Base-by-base conservation (phyloP, 2,329 filamentous ascomycete species). In the Lasiodiplodia gonubiensis region DNA sequence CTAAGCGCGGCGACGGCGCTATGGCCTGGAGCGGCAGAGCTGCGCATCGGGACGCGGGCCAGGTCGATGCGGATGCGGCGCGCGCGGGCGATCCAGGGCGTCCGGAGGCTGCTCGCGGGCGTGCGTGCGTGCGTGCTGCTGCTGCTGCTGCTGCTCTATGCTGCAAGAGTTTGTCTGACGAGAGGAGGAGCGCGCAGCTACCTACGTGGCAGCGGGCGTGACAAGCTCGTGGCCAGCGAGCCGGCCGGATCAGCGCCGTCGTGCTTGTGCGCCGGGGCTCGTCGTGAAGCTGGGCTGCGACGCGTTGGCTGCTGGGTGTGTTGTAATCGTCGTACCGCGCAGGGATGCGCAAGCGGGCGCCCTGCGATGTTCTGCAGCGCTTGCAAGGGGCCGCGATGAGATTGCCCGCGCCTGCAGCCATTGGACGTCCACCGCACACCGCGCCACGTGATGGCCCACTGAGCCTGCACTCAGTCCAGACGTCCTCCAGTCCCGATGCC, bases 1-100 rank as follows among this genome's bases (percentile, higher is more conserved):
- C 60, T 64, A 64, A 59, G 55, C 55, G 60, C 60, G 46, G 60
- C 60, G 42, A 35, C 48, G 48, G 61, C 61, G 61, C 61, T 53
- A 37, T 64, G 61, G 51, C 48, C 61, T 51, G 46, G 39, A 51
- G 59, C 59, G 46, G 59, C 59, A 63, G 59, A 64, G 49, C 49
- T 48, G 57, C 57, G 46, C 60, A 64, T 53, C 60, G 60, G 60
- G 60, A 64, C 21, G 39, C 60, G 39, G 27, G 27, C 35, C 18
- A 21, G 42, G 23, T 23, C 14, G 42, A 25, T 37, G 59, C 59
- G 59, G 59, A 33, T 52, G 60, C 57, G 54, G 54, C 54, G 54
- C 54, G 54, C 54, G 55, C 30, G 37, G 55, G 55, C 55, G 37
- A 57, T 48, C 33, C 37, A 39, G 55, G 55, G 54, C 21, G 35